A percentile compares a stretch with the other conserved stretches of the same genome.
Conservation (phyloP, 2,329 filamentous ascomycete genomes). For the Akanthomyces muscarius region DNA sequence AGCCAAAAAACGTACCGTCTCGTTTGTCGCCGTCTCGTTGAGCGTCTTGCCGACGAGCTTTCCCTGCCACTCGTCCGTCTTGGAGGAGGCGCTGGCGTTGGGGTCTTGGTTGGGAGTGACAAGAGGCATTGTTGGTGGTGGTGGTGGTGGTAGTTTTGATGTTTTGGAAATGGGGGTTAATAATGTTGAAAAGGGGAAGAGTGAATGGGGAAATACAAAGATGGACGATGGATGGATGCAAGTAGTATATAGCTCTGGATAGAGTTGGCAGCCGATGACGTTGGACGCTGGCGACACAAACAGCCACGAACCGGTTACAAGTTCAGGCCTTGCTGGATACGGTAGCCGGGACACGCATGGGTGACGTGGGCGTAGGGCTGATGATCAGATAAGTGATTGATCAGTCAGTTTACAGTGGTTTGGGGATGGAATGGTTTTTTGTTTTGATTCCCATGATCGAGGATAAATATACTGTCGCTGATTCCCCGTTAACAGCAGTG, state of each 20-base stretch:
- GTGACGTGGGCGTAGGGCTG: constrained; percentile 5
- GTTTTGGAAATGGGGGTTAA: not conserved
- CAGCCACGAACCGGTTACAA: not conserved
- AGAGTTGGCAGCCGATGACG: constrained; percentile 2
- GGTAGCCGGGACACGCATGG: constrained; percentile 1
- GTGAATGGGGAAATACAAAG: not conserved
- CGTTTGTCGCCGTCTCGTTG: constrained; percentile 45
- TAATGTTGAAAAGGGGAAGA: not conserved
- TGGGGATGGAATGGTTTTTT: not conserved
- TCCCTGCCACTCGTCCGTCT: constrained; percentile 55
- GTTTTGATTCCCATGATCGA: too few relatives aligned
- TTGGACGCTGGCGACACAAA: not conserved
- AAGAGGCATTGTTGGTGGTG: constrained; percentile 52
- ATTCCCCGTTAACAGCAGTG: not conserved
- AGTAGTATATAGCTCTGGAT: too few relatives aligned
- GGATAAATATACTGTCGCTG: not conserved
- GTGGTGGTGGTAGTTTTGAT: constrained; percentile 16
- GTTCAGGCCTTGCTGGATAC: constrained; percentile 4
- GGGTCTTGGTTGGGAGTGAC: constrained; percentile 56
- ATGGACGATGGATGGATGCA: not conserved
- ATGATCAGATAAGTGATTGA: not conserved
- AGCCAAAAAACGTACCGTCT: constrained; percentile 43
- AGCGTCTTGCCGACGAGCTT: constrained; percentile 63
- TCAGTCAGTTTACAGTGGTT: not conserved
- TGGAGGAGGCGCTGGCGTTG: constrained; percentile 39